Conservation (phyloP, 768 basidiomycete species). For the Mycena filopes region DNA sequence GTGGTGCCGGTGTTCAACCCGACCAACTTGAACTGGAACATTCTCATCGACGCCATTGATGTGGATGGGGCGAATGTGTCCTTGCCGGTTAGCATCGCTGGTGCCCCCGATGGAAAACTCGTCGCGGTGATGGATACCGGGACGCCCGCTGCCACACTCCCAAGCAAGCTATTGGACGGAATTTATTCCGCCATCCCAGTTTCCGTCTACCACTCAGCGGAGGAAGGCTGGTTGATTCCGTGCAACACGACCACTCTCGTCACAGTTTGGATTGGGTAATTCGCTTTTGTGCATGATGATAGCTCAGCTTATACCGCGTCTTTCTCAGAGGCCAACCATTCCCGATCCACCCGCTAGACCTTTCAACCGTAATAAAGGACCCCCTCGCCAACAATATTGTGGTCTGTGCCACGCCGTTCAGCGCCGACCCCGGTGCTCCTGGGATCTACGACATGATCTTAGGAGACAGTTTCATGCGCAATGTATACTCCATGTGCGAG, state of each 20-base stretch:
- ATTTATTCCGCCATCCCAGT: neutral
- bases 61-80: neutral
- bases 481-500: slow-evolving; percentile 15
- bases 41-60: neutral
- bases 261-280: neutral
- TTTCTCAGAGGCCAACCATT: neutral
- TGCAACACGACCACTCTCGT: neutral
- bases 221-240: neutral
- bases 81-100: neutral
- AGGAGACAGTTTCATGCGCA: slow-evolving; percentile 14
- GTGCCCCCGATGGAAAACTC: neutral
- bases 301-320: neutral
- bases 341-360: slow-evolving; percentile 13
- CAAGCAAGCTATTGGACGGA: too few species aligned
- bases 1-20: neutral
- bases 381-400: neutral
- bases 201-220: neutral
- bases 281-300: too few species aligned
- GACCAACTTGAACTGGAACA: neutral
- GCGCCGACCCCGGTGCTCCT: neutral
- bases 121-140: neutral
- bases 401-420: neutral
- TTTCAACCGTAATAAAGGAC: neutral
- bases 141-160: neutral
- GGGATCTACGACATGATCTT: neutral